Evolutionary conservation across 1,284 basidiomycete species (phyloP).

Genomic region (Tilletia horrida): DNA sequence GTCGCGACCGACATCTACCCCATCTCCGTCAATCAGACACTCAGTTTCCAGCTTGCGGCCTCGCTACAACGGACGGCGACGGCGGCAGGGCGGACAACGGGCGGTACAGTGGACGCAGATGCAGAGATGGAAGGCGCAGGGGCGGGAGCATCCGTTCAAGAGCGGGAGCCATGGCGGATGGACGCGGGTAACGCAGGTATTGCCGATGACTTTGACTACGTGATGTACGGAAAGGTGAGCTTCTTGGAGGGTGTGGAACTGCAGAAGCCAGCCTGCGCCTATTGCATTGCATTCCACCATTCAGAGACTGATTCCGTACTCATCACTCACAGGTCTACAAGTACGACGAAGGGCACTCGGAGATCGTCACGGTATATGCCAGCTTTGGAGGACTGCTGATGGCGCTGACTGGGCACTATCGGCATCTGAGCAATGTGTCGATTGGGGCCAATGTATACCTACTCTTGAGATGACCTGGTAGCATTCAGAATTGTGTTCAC

Average conservation of each 20-base stretch:
- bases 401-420: slow-evolving; percentile 86
- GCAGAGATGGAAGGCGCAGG: slow-evolving; percentile 55
- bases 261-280: background rate
- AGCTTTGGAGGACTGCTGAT: slow-evolving; percentile 96
- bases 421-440: slow-evolving; percentile 87
- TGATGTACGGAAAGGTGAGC: slow-evolving; percentile 94
- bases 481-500: background rate
- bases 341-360: slow-evolving; percentile 80
- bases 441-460: slow-evolving; percentile 90
- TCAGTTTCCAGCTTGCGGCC: slow-evolving; percentile 81
- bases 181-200: slow-evolving; percentile 79
- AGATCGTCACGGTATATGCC: slow-evolving; percentile 85
- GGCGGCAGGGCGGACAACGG: background rate
- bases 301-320: no score
- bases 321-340: slow-evolving; percentile 80
- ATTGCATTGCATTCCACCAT: background rate
- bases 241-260: background rate
- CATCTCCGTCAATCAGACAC: slow-evolving; percentile 63
- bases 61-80: slow-evolving; percentile 58
- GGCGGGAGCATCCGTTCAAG: slow-evolving; percentile 60
- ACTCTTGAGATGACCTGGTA: slow-evolving; percentile 64
- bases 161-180: slow-evolving; percentile 78
- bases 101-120: slow-evolving; percentile 56
- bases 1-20: slow-evolving; percentile 57
- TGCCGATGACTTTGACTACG: slow-evolving; percentile 96